Evolutionary conservation across 805 yeast genomes (phyloP), one percentile per base, ranked within the genome.

Genomic region (Kregervanrija fluxuum): DNA sequence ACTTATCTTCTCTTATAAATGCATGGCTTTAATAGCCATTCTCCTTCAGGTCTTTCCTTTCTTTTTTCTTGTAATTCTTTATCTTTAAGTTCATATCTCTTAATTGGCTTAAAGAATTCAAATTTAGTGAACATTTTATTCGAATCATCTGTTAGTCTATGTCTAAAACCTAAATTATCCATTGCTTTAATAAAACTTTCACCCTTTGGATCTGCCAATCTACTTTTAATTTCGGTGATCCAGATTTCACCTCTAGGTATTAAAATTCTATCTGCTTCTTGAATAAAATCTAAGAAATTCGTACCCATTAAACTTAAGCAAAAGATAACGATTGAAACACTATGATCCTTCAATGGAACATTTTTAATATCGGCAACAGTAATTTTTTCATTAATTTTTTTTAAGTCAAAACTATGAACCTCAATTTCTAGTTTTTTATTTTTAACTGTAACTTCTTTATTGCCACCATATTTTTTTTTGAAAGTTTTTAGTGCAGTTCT

Each of bases 231-330:
- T 61, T 93, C 99, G 2, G 98, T 93, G 39, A 93, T 88, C 99
- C 99, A 93, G 39, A 93, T 67, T 61, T 91, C 96, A 28, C 99
- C 98, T 48, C 88, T 74, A 37, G 96, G 96, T 9, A 88, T 82
- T 43, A 93, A 69, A 13, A 93, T 71, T 56, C 99, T 73, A 58
- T 85, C 74, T 0, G 96, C 98, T 61, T 93, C 99, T 46, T 80
- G 73, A 43, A 93, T 78, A 59, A 93, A 93, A 60, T 93, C 98
- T 48, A 90, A 68, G 60, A 91, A 89, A 60, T 93, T 93, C 3
- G 98, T 91, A 3, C 99, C 99, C 99, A 93, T 93, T 47, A 93
- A 70, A 0, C 98, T 93, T 41, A 93, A 71, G 64, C 99, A 93
- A 64, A 90, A 93, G 5, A 93, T 77, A n/a, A 87, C 99, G 38